Base-by-base conservation (phyloP, 1,284 basidiomycete species). In the Pholiota adiposa region DNA sequence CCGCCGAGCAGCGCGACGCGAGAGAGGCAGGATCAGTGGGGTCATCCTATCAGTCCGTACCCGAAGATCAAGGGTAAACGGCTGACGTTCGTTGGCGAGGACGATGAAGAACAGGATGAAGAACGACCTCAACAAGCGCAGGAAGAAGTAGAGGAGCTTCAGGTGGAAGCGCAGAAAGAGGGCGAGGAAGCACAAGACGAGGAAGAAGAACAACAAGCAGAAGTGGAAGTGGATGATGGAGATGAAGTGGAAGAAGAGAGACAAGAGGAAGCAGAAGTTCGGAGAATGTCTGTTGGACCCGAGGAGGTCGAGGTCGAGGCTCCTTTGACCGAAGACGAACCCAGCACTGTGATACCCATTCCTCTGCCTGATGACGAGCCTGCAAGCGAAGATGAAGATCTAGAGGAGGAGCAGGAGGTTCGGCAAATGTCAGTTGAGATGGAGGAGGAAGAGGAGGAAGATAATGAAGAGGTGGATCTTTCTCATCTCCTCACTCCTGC, bases 31-130 rank as follows among this genome's bases (percentile, higher is more conserved):
- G 82, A 84, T 36, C 72, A 76, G 23, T 90, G 89, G 89, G 88
- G 89, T 0, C 77, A 84, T 11, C 88, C 88, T 1, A 80, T 86
- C 41, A 90, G 87, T 58, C 89, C 89, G 0, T 89, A 80, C 65
- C 85, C 85, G 4, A 61, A 61, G 31, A 40, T 71, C 49, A 40
- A 21, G 5, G 52, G 31, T n/a, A 65, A 70, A 64, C 64, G 57
- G 50, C 40, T 70, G 53, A 46, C 56, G 38, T 54, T 67, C 18
- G 40, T 64, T 18, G 62, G 49, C 25, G 64, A 63, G 14, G 62
- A 61, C 34, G 57, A 63, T 31, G 29, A 31, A 31, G 29, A 31
- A 19, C 25, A 51, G 2, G 60, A 25, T 3, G 21, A 46, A 16
- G 44, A 27, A 11, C 23, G 27, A 0, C 54, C 62, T 21, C 60